Evolutionary conservation across 495 filamentous ascomycete genomes (phyloP).

Genomic region (Choiromyces venosus): DNA sequence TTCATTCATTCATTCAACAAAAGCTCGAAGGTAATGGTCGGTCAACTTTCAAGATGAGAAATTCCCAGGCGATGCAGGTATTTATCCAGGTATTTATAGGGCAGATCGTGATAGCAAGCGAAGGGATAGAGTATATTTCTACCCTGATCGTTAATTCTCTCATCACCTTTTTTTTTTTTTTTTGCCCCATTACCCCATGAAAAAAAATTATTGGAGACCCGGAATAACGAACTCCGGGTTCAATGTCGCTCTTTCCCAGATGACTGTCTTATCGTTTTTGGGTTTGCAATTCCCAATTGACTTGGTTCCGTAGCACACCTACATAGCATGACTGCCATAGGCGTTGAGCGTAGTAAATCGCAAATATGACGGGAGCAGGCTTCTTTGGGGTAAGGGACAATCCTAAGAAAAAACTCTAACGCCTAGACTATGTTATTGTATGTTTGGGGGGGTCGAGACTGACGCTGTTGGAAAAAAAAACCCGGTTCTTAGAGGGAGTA

Average conservation of each 20-base stretch:
- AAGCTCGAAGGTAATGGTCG: neutral
- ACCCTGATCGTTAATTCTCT: neutral
- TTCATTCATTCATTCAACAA: neutral
- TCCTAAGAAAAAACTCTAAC: too few relatives aligned
- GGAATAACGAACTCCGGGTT: neutral
- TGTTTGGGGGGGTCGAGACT: too few relatives aligned
- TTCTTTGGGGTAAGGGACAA: too few relatives aligned
- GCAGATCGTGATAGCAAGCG: neutral
- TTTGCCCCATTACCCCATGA: neutral
- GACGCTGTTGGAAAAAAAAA: too few relatives aligned
- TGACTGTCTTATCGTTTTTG: neutral
- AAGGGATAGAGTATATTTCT: neutral
- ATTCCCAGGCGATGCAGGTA: neutral
- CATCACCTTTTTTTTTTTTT: too few relatives aligned
- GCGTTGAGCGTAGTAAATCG: too few relatives aligned
- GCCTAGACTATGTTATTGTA: too few relatives aligned
- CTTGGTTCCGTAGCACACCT: neutral
- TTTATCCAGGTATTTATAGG: too few relatives aligned
- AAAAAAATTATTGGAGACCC: neutral
- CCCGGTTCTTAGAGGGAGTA: too few relatives aligned
- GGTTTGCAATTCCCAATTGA: neutral
- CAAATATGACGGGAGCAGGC: too few relatives aligned
- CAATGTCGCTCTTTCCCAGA: neutral
- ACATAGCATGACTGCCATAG: too few relatives aligned
- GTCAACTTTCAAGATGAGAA: neutral